A percentile compares a stretch with the other conserved stretches of the same genome.
Conservation (phyloP, 106 monocot genomes). For the Allium fistulosum region DNA sequence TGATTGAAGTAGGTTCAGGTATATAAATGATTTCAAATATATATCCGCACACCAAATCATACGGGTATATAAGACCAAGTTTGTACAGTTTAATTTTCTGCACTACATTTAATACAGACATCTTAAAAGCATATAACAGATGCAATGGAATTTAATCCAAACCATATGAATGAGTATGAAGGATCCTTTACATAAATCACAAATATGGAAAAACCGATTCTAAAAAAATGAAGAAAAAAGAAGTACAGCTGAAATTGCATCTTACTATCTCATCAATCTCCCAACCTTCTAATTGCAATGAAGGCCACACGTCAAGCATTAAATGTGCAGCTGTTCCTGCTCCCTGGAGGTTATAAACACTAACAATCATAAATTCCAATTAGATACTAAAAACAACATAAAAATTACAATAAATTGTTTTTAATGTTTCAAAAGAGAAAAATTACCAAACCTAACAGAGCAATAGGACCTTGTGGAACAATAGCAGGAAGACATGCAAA, state of each 20-base stretch:
- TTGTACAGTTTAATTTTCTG: too few relatives aligned
- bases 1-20: too few relatives aligned
- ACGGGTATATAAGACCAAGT: too few relatives aligned
- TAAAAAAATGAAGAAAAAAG: neutral
- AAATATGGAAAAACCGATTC: neutral
- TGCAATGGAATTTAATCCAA: too few relatives aligned
- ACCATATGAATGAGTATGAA: neutral
- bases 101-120: too few relatives aligned
- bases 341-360: constrained; percentile 39
- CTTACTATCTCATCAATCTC: constrained; percentile 84
- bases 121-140: too few relatives aligned
- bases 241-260: neutral
- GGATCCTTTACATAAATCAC: neutral
- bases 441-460: constrained; percentile 87
- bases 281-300: constrained; percentile 77
- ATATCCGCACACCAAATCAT: too few relatives aligned
- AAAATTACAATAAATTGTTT: too few relatives aligned
- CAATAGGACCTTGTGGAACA: constrained; percentile 80
- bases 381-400: too few relatives aligned
- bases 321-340: constrained; percentile 83
- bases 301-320: constrained; percentile 74
- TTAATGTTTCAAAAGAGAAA: neutral
- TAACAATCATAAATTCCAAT: neutral
- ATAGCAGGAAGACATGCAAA: constrained; percentile 84
- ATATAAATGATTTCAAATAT: too few relatives aligned